Percentiles rank a stretch among this genome's conserved stretches.
These are phyloP conservation scores for Clarireedia paspali DNA, from an alignment of 2,329 filamentous ascomycete species.

Conservation along the genomic window DNA sequence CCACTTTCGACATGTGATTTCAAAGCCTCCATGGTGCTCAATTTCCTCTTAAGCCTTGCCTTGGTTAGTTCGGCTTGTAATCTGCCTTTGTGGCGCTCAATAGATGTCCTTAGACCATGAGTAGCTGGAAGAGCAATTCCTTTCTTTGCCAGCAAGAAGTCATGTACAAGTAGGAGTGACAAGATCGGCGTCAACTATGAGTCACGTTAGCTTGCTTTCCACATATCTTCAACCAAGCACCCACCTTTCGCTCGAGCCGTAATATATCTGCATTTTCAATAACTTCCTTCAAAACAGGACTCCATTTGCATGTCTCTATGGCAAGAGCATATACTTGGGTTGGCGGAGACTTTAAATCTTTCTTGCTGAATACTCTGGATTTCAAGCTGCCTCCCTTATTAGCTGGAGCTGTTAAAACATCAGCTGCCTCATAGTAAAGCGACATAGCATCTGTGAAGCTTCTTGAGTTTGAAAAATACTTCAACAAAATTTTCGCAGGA, in stretches of 20 bases:
- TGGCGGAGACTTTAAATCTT: constrained; percentile 66
- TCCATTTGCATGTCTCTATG: constrained; percentile 87
- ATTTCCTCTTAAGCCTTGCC: constrained; percentile 63
- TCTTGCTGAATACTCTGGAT: constrained; percentile 71
- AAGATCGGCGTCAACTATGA: constrained; percentile 70
- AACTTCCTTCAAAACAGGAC: constrained; percentile 76
- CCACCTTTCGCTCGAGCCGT: constrained; percentile 75
- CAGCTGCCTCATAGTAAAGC: constrained; percentile 86
- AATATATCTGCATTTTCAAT: constrained; percentile 74
- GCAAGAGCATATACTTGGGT: constrained; percentile 83
- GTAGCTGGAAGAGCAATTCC: constrained; percentile 74
- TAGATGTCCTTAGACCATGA: constrained; percentile 67
- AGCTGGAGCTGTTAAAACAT: constrained; percentile 57
- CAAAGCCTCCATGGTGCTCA: constrained; percentile 60
- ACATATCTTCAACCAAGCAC: neutral
- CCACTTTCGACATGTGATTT: constrained; percentile 47
- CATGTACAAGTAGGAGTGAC: constrained; percentile 76
- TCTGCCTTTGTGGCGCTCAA: constrained; percentile 76
- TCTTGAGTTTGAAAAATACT: neutral
- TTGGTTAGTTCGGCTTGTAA: constrained; percentile 77
- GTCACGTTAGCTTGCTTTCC: constrained; percentile 2
- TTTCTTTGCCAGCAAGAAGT: constrained; percentile 71
- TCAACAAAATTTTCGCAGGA: constrained; percentile 2
- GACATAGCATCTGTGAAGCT: constrained; percentile 55
- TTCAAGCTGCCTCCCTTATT: constrained; percentile 78